Evolutionary conservation across 768 basidiomycete genomes (phyloP), one percentile per base, ranked within the genome.

Genomic region (Boletus sp.): DNA sequence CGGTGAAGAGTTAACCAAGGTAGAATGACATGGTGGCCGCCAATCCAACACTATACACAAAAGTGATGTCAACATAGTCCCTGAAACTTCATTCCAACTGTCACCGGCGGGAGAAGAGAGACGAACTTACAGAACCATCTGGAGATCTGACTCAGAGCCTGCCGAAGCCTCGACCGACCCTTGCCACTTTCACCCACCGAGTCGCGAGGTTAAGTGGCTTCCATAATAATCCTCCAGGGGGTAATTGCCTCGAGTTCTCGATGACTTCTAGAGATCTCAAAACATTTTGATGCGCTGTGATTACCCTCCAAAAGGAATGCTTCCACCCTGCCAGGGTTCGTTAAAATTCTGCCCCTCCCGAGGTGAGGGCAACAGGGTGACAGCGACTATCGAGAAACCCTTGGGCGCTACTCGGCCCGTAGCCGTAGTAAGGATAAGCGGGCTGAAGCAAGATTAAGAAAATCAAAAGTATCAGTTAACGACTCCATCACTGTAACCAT

Each of bases 41-140:
- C 55, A 59, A 60, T 64, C 65, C 53, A 57, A 36, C 49, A 56
- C 50, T 51, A 42, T 60, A 45, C 48, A 59, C 47, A 55, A 67
- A 58, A 52, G 36, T 62, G 58, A 65, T 58, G 61, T 63, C 52
- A 55, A 56, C 55, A 59, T 37, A 41, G 67, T 58, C 60, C 67
- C 67, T 69, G 61, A 57, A 50, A 57, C 52, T 50, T 65, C 55
- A 53, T 45, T 47, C 41, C 58, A 61, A 46, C 33, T 37, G 54
- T 54, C 54, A 61, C 66, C 61, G 64, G 61, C 68, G 63, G 68
- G 56, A 67, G 67, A 65, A 68, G 66, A 57, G 54, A 60, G 52
- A 50, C 50, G 51, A 52, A 60, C 47, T 49, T 54, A 50, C 36
- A 63, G 46, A 36, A 54, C 20, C 54, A 57, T 66, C 56, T 55